phyloP scores from a whole-genome alignment of 768 basidiomycete genomes.

The Mycena belliarum region DNA sequence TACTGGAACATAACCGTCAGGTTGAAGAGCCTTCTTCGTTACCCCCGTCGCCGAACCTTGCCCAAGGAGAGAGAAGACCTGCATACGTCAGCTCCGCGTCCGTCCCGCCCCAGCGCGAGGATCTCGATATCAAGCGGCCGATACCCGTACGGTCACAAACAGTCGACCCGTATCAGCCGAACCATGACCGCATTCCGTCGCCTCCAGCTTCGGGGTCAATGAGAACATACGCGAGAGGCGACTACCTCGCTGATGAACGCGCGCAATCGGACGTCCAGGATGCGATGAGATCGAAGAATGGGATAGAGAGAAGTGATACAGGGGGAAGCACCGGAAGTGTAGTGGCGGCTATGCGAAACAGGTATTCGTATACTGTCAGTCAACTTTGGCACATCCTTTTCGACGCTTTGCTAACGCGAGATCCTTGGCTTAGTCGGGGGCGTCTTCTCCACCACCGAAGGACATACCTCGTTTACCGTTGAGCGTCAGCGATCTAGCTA shows the following conservation, averaged over 20 bases:
- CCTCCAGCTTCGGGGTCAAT: not conserved
- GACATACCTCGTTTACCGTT: slow-evolving; percentile 64
- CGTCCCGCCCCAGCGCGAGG: not conserved
- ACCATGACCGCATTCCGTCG: slow-evolving; percentile 5
- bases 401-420: slow-evolving; percentile 2
- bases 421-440: slow-evolving; percentile 41
- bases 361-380: slow-evolving; percentile 60
- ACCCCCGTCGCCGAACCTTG: slow-evolving; percentile 9
- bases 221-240: slow-evolving; percentile 18
- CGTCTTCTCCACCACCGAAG: slow-evolving; percentile 54
- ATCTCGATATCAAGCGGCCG: slow-evolving; percentile 15
- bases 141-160: slow-evolving; percentile 21
- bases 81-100: not conserved
- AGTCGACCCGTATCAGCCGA: slow-evolving; percentile 14
- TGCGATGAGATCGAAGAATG: slow-evolving; percentile 1
- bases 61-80: not conserved
- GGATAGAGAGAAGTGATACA: slow-evolving; percentile 54
- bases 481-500: slow-evolving; percentile 65
- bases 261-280: slow-evolving; percentile 6
- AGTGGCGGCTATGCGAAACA: slow-evolving; percentile 70
- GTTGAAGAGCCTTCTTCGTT: slow-evolving; percentile 17
- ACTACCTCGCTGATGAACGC: slow-evolving; percentile 26
- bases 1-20: slow-evolving; percentile 23
- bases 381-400: slow-evolving; percentile 3
- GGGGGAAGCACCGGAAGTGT: slow-evolving; percentile 55